Base-by-base conservation (phyloP, 2,329 filamentous ascomycete genomes). In the Reticulascus tulasneorum region DNA sequence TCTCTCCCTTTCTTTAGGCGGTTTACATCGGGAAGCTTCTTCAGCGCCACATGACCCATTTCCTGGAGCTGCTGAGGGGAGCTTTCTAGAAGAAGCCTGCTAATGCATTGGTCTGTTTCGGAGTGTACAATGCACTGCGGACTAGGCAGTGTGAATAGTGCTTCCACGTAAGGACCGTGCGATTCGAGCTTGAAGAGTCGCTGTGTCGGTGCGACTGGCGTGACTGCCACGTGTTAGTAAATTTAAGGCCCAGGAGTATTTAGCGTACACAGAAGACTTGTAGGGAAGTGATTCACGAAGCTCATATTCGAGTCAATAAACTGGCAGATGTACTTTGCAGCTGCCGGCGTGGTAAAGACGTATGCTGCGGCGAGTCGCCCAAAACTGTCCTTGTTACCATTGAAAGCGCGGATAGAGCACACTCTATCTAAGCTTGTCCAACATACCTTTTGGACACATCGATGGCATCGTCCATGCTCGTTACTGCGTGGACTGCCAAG, bases 251-350 rank as follows among this genome's bases (percentile, higher is more conserved):
- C 9, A 12, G 17, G 18, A 7, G 8, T 11, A 11, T 9, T 6
- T 8, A 12, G 35, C 39, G 19, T 34, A 46, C 43, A 46, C 5
- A 82, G 65, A 3, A 82, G 57, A 22, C 73, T 64, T 3, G 59
- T 44, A 0, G 78, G 77, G 7, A 82, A 64, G 34, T 78, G 70
- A 51, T 82, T 82, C 37, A 76, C 58, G 49, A 71, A 74, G 0
- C 71, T 69, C 1, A 68, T 51, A 10, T 69, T 58, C 4, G 74
- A 61, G 8, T 62, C 48, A 23, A 81, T 56, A 51, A 75, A 79
- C 44, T 82, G 74, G 7, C 66, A 62, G 5, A 82, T 60, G 44
- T 82, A 83, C 50, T 82, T 82, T 12, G 68, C 73, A 3, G 69
- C 58, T 2, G 59, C 44, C 0, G 67, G 59, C 16, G 59, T 58